Conservation (phyloP, 208 protist species). For the Acanthamoeba royreba region DNA sequence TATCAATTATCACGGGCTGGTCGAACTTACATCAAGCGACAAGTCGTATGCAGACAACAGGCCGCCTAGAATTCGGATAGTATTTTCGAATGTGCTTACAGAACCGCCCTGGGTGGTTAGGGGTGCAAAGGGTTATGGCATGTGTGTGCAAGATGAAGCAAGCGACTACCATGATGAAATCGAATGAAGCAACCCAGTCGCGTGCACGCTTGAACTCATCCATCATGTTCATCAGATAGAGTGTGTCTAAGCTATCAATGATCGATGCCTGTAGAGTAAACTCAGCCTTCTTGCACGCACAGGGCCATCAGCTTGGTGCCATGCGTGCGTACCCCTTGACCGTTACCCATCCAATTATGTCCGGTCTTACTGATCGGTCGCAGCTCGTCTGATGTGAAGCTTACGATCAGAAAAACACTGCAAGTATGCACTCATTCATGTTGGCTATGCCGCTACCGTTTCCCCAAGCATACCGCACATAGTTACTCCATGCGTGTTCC, state of each 20-base stretch:
- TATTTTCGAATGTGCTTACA: constrained; percentile 58
- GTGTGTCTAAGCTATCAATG: constrained; percentile 84
- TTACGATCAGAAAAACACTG: not conserved
- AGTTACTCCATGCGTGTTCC: constrained; percentile 71
- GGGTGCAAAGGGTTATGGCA: not conserved
- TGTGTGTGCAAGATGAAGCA: not conserved
- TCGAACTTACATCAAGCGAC: not conserved
- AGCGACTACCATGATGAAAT: not conserved
- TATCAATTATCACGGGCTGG: not conserved
- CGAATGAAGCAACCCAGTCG: constrained; percentile 63
- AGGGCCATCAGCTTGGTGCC: too few relatives aligned
- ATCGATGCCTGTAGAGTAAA: constrained; percentile 78
- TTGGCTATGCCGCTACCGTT: not conserved
- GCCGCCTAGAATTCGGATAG: constrained; percentile 62
- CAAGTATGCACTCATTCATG: not conserved
- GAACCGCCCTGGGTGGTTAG: not conserved
- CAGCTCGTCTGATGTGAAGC: constrained; percentile 76
- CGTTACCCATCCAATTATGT: constrained; percentile 58
- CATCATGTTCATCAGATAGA: constrained; percentile 80
- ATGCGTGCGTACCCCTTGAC: not conserved
- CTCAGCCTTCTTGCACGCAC: too few relatives aligned
- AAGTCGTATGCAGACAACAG: constrained; percentile 45
- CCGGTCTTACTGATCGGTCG: constrained; percentile 60
- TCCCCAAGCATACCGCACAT: constrained; percentile 81
- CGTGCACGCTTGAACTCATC: constrained; percentile 72